Evolutionary conservation across 2,329 filamentous ascomycete genomes (phyloP).

Genomic region (Xylariaceae sp.): DNA sequence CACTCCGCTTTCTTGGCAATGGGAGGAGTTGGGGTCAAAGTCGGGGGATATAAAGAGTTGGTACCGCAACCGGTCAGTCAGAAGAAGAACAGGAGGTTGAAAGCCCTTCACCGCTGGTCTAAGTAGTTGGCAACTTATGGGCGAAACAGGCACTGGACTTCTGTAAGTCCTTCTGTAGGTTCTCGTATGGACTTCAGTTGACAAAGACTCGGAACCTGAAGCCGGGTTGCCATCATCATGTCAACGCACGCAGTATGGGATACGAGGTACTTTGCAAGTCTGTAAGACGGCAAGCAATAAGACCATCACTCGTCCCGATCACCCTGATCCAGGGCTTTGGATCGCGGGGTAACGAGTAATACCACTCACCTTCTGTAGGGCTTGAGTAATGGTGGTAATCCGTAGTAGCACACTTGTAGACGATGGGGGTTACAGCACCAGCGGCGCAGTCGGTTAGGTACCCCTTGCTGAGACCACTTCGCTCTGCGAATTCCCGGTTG

Average conservation of each 20-base stretch:
- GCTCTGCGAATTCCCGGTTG: not conserved
- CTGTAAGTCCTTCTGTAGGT: too few species aligned
- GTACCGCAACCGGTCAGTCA: not conserved
- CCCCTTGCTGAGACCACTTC: not conserved
- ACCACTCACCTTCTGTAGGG: too few species aligned
- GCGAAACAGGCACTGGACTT: too few species aligned
- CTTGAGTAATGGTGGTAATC: too few species aligned
- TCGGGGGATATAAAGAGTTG: conserved; percentile 12
- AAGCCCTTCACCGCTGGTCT: not conserved
- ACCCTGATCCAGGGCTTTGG: conserved; percentile 14
- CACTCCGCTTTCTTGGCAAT: conserved; percentile 30
- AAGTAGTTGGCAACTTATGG: too few species aligned
- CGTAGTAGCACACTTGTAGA: too few species aligned
- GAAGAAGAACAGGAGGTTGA: not conserved
- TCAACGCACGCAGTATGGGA: too few species aligned
- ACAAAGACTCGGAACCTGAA: too few species aligned
- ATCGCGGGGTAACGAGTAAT: not conserved
- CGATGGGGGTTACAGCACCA: not conserved
- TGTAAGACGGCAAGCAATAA: not conserved
- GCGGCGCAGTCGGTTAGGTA: not conserved
- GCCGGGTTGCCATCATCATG: too few species aligned
- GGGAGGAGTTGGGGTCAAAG: conserved; percentile 25
- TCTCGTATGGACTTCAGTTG: too few species aligned
- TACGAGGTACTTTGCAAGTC: too few species aligned
- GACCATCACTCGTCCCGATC: not conserved